Base-by-base conservation (phyloP, 805 yeast genomes). In the Cyberlindnera amylophila region DNA sequence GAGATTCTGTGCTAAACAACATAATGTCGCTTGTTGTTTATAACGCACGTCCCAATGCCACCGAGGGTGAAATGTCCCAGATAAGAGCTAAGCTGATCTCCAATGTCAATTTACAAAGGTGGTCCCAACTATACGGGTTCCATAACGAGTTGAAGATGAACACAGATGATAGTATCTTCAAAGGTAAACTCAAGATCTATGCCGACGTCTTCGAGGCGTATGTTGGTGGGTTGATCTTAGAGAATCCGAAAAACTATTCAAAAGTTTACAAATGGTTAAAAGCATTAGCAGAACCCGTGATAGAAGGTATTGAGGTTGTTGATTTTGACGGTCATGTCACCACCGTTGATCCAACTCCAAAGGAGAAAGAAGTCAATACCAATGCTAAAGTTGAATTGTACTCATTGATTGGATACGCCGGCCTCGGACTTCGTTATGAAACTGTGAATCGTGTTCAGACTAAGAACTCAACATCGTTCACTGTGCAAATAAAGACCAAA, bases 151-250 rank as follows among this genome's bases (percentile, higher is more conserved):
- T 87, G 48, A 70, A 72, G 43, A 68, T 73, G 40, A 71, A 74
- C 50, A 69, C 72, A 27, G 77, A 75, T 43, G 75, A 67, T 26
- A 59, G 61, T 4, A 54, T 68, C 12, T 69, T 73, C 40, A 65
- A 67, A 27, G 86, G 86, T 8, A 77, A 73, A 45, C 75, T 75
- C 49, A 93, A 93, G 58, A 67, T 85, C 4, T 75, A 74, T 55
- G 96, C 98, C 0, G 99, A 91, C 69, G 79, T 85, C 0, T 86
- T 91, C 59, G 99, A 93, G 64, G 96, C 98, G 0, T 91, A 91
- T 52, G 72, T 93, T 35, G 98, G 96, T 6, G 99, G 95, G 0
- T 62, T 91, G 26, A 73, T 74, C 7, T 68, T 77, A 17, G 95
- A 86, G 49, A 67, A 74, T 34, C 63, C 67, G 17, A 57, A 62